phyloP scores from a whole-genome alignment of 495 filamentous ascomycete species.

The Darksidea phi region DNA sequence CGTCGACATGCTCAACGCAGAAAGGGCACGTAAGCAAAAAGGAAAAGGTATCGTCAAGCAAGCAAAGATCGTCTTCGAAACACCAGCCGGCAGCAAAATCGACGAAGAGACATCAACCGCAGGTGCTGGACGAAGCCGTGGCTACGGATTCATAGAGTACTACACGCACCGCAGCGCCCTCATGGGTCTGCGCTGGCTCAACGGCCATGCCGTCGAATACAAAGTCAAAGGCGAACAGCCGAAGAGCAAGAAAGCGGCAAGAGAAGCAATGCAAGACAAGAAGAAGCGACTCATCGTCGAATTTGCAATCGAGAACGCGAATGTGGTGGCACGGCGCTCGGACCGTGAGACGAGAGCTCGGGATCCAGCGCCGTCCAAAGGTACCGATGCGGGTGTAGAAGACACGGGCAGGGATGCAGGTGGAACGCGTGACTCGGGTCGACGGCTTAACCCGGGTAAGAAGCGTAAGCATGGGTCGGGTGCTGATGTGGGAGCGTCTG shows the following conservation, averaged over 20 bases:
- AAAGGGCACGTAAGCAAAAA: slow-evolving; percentile 71
- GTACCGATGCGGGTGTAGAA: slow-evolving; percentile 25
- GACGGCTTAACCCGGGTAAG: not conserved
- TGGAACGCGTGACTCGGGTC: slow-evolving; percentile 18
- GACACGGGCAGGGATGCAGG: not conserved
- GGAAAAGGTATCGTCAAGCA: slow-evolving; percentile 93
- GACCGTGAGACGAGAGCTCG: slow-evolving; percentile 66
- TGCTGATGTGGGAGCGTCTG: slow-evolving; percentile 1
- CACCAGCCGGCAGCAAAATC: slow-evolving; percentile 75
- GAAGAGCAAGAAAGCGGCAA: slow-evolving; percentile 39
- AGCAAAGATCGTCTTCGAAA: slow-evolving; percentile 92
- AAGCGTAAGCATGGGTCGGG: slow-evolving; percentile 25
- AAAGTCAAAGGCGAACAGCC: slow-evolving; percentile 36
- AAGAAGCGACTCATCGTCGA: slow-evolving; percentile 87
- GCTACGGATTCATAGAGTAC: slow-evolving; percentile 98
- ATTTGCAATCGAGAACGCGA: slow-evolving; percentile 97
- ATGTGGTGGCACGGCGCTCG: slow-evolving; percentile 77
- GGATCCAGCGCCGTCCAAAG: slow-evolving; percentile 34
- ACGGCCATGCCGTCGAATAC: slow-evolving; percentile 69
- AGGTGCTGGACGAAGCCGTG: slow-evolving; percentile 77
- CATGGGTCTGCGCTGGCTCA: slow-evolving; percentile 93
- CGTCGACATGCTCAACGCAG: slow-evolving; percentile 74
- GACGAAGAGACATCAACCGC: slow-evolving; percentile 52
- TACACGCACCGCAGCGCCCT: slow-evolving; percentile 88
- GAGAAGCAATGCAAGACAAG: slow-evolving; percentile 54